Percentiles rank a stretch among this genome's conserved stretches.
Conservation (phyloP, 2,329 filamentous ascomycete species). For the Fusarium poae region DNA sequence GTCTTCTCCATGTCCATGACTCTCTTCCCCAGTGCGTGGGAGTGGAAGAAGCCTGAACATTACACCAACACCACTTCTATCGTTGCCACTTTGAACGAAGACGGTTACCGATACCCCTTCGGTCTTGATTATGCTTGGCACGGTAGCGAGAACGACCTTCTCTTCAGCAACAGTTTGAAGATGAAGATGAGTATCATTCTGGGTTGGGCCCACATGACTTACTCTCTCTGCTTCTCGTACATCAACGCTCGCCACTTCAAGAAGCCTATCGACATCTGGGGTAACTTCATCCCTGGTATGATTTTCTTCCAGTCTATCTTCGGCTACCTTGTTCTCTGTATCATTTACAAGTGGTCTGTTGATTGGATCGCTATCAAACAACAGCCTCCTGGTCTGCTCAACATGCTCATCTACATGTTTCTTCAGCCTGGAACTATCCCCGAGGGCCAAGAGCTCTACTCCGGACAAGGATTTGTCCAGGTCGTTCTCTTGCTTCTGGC, state of each 20-base stretch:
- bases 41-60: slow-evolving; percentile 76
- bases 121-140: slow-evolving; percentile 98
- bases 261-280: slow-evolving; percentile 94
- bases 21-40: slow-evolving; percentile 90
- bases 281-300: slow-evolving; percentile 98
- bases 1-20: slow-evolving; percentile 94
- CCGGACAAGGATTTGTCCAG: slow-evolving; percentile 82
- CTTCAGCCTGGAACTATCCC: slow-evolving; percentile 79
- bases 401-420: slow-evolving; percentile 99
- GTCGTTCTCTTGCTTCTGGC: slow-evolving; percentile 84
- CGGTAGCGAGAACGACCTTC: slow-evolving; percentile 90
- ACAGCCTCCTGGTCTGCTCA: slow-evolving; percentile 87
- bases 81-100: slow-evolving; percentile 72
- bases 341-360: slow-evolving; percentile 96
- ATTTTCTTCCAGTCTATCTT: slow-evolving; percentile 99
- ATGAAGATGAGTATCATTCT: slow-evolving; percentile 99
- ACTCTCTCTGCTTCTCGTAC: slow-evolving; percentile 91
- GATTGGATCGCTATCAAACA: slow-evolving; percentile 78
- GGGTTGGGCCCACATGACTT: slow-evolving; percentile 99
- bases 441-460: slow-evolving; percentile 77
- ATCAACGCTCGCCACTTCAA: slow-evolving; percentile 97
- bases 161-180: slow-evolving; percentile 99
- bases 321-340: slow-evolving; percentile 92
- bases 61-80: slow-evolving; percentile 76
- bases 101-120: slow-evolving; percentile 90